Conservation (phyloP, 177 flowering plant species). For the Vitis hybrid region DNA sequence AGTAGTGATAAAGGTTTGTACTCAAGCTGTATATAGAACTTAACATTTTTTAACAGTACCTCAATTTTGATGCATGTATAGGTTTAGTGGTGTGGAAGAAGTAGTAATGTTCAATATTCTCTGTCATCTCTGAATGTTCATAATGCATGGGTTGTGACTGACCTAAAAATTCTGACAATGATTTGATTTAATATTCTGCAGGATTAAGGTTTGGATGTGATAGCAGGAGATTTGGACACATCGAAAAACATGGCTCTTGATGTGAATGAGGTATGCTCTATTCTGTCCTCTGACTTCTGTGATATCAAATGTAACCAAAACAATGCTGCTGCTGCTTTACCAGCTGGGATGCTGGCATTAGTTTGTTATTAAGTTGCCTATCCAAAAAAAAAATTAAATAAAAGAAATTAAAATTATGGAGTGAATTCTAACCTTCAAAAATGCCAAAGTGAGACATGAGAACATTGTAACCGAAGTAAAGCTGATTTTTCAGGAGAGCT, state of each 20-base stretch:
- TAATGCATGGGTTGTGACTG: neutral
- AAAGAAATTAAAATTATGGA: conserved; percentile 7
- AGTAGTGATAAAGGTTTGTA: no score
- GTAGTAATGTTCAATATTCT: no score
- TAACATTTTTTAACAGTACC: neutral
- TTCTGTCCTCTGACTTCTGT: neutral
- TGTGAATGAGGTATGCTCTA: conserved; percentile 51
- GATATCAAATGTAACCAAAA: neutral
- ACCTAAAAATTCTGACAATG: neutral
- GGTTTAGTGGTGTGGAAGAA: no score
- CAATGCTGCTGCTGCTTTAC: no score
- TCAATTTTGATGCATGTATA: no score
- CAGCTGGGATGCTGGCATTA: no score
- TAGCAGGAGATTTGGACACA: conserved; percentile 50
- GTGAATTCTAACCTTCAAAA: conserved; percentile 48
- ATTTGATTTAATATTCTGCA: conserved; percentile 12
- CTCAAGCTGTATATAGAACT: neutral
- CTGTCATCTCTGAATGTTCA: neutral
- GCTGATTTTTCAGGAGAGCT: neutral
- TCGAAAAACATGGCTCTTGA: conserved; percentile 54
- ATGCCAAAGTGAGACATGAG: conserved; percentile 49
- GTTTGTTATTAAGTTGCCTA: no score
- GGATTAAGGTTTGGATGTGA: conserved; percentile 58
- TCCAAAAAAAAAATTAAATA: no score
- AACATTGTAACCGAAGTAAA: conserved; percentile 42